Percentiles rank a stretch among this genome's conserved stretches.
Evolutionary conservation across 208 protist species (phyloP).

Genomic region (Wallacemonas sp.): DNA sequence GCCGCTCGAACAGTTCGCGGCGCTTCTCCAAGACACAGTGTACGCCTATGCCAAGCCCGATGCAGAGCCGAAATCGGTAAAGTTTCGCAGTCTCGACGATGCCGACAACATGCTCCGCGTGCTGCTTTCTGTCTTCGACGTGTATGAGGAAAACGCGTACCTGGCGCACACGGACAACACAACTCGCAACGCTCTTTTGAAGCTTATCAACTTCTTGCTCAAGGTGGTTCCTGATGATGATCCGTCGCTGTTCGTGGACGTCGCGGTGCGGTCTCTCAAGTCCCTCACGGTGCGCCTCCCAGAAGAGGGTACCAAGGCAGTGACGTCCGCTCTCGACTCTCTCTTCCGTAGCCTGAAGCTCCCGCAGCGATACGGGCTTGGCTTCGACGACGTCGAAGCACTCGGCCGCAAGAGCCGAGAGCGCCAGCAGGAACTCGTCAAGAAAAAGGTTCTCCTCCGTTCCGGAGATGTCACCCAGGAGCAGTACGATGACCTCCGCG

Average conservation of each 20-base stretch:
- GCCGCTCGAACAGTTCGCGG: slow-evolving; percentile 73
- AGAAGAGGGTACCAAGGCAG: slow-evolving; percentile 78
- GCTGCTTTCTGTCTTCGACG: slow-evolving; percentile 75
- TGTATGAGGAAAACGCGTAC: slow-evolving; percentile 89
- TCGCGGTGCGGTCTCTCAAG: slow-evolving; percentile 71
- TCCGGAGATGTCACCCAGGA: slow-evolving; percentile 45
- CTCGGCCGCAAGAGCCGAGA: slow-evolving; percentile 83
- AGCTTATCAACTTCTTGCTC: slow-evolving; percentile 77
- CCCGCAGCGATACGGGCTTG: slow-evolving; percentile 69
- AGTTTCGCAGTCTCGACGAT: slow-evolving; percentile 79
- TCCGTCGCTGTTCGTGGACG: slow-evolving; percentile 84
- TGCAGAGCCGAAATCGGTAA: slow-evolving; percentile 62
- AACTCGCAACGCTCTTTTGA: slow-evolving; percentile 67
- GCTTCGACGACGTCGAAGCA: slow-evolving; percentile 88
- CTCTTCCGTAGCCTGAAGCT: slow-evolving; percentile 83
- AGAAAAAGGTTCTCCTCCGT: slow-evolving; percentile 53
- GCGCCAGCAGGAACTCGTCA: slow-evolving; percentile 77
- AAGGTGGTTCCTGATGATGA: slow-evolving; percentile 90
- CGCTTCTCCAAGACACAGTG: slow-evolving; percentile 79
- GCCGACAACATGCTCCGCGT: slow-evolving; percentile 85
- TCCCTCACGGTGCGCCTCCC: slow-evolving; percentile 69
- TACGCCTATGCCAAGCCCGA: slow-evolving; percentile 81
- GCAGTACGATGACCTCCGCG: slow-evolving; percentile 65
- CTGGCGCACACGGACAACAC: slow-evolving; percentile 88
- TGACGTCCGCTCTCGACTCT: slow-evolving; percentile 76